These are phyloP conservation scores for Tephrocybe sp. DNA, from an alignment of 768 basidiomycete species.

Conservation along the genomic window DNA sequence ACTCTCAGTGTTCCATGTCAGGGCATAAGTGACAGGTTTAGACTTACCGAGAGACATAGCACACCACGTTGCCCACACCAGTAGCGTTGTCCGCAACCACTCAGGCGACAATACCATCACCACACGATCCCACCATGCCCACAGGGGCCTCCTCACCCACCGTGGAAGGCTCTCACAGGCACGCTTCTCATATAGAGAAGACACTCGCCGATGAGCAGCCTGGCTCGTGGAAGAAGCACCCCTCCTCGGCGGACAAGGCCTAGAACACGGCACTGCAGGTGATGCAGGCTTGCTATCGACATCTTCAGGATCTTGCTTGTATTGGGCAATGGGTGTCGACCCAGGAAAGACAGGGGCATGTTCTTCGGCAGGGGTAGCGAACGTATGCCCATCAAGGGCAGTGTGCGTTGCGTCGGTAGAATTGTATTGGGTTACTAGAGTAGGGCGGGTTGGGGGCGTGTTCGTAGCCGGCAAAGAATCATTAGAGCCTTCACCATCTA, in stretches of 20 bases:
- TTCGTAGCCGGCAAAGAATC: background rate
- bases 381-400: constrained; percentile 28
- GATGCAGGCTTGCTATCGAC: constrained; percentile 9
- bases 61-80: constrained; percentile 81
- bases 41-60: constrained; percentile 72
- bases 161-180: constrained; percentile 49
- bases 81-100: constrained; percentile 73
- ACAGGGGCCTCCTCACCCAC: constrained; percentile 56
- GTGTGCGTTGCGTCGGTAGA: constrained; percentile 32
- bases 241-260: background rate
- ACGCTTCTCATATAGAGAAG: constrained; percentile 46
- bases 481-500: constrained; percentile 22
- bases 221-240: background rate
- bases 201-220: constrained; percentile 22
- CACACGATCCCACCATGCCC: constrained; percentile 69
- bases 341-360: constrained; percentile 18
- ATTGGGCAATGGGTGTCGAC: background rate
- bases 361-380: constrained; percentile 23
- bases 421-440: constrained; percentile 31
- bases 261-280: background rate
- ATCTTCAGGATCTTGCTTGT: background rate
- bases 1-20: constrained; percentile 2
- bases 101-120: constrained; percentile 70
- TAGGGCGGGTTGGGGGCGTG: constrained; percentile 8
- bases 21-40: constrained; percentile 1